Percentiles rank a stretch among this genome's conserved stretches.
phyloP scores from a whole-genome alignment of 2,329 filamentous ascomycete genomes.

The Cordyceps fumosorosea region DNA sequence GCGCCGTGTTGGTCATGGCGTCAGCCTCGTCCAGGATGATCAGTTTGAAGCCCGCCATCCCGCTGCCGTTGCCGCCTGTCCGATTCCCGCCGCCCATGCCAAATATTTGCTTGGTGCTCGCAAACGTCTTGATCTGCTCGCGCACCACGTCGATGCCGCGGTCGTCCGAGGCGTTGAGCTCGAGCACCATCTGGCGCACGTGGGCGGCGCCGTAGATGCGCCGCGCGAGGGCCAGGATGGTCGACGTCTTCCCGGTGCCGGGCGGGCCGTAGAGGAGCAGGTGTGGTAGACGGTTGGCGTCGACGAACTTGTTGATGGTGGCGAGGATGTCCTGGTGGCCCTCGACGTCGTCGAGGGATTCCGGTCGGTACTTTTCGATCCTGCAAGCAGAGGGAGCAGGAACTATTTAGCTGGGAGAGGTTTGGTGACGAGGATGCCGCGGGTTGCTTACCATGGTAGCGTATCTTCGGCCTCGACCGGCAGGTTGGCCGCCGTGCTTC shows the following conservation, averaged over 20 bases:
- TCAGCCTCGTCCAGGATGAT: slow-evolving; percentile 99
- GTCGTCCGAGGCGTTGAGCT: slow-evolving; percentile 95
- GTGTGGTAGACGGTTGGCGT: slow-evolving; percentile 88
- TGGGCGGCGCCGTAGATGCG: slow-evolving; percentile 89
- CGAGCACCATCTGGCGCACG: slow-evolving; percentile 96
- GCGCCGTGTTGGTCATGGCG: slow-evolving; percentile 97
- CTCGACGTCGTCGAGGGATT: slow-evolving; percentile 83
- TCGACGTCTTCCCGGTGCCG: slow-evolving; percentile 96
- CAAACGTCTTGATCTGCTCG: slow-evolving; percentile 99
- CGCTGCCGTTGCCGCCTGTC: slow-evolving; percentile 15
- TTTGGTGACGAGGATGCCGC: not conserved
- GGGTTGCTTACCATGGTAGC: slow-evolving; percentile 65
- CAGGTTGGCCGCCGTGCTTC: slow-evolving; percentile 75
- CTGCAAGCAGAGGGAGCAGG: slow-evolving; percentile 32
- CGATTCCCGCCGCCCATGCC: slow-evolving; percentile 41
- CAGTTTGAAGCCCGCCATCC: slow-evolving; percentile 78
- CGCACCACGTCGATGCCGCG: slow-evolving; percentile 95
- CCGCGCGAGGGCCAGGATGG: slow-evolving; percentile 84
- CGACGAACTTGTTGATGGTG: slow-evolving; percentile 96
- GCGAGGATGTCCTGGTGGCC: slow-evolving; percentile 96
- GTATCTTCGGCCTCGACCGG: slow-evolving; percentile 92
- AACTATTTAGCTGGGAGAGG: not conserved
- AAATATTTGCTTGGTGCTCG: slow-evolving; percentile 97
- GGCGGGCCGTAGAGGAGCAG: slow-evolving; percentile 94
- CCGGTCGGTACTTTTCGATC: slow-evolving; percentile 96